Evolutionary conservation across 1,284 basidiomycete species (phyloP).

Genomic region (Cronartium ribicola): DNA sequence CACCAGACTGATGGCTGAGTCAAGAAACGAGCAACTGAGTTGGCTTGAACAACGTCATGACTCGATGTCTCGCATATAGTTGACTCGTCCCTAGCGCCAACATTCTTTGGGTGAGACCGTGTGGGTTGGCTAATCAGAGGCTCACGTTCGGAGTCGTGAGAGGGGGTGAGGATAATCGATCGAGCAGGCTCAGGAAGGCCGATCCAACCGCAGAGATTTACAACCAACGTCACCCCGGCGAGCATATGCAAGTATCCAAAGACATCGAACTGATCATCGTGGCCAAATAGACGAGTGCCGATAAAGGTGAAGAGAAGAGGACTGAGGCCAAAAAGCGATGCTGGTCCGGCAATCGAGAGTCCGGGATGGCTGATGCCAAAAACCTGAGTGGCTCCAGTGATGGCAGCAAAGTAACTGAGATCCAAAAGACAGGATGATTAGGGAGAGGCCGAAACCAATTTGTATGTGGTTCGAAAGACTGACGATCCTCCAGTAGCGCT

Average conservation of each 20-base stretch:
- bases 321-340: slow-evolving; percentile 15
- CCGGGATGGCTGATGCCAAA: slow-evolving; percentile 28
- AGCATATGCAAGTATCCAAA: slow-evolving; percentile 16
- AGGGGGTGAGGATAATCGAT: background rate
- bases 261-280: slow-evolving; percentile 18
- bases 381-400: slow-evolving; percentile 27
- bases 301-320: slow-evolving; percentile 26
- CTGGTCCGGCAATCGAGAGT: slow-evolving; percentile 27
- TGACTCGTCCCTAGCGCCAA: background rate
- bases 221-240: slow-evolving; percentile 20
- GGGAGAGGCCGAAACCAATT: background rate
- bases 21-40: slow-evolving; percentile 9
- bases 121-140: slow-evolving; percentile 15
- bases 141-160: slow-evolving; percentile 2
- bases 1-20: slow-evolving; percentile 26
- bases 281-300: slow-evolving; percentile 14
- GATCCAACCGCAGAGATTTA: background rate
- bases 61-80: background rate
- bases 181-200: background rate
- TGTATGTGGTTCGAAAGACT: background rate
- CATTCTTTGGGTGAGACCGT: background rate
- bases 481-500: slow-evolving; percentile 27
- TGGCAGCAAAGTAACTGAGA: slow-evolving; percentile 31
- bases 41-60: background rate
- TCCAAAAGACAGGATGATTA: background rate